These are phyloP conservation scores for Juglanconis juglandina DNA, from an alignment of 2,329 filamentous ascomycete species.

Conservation along the genomic window DNA sequence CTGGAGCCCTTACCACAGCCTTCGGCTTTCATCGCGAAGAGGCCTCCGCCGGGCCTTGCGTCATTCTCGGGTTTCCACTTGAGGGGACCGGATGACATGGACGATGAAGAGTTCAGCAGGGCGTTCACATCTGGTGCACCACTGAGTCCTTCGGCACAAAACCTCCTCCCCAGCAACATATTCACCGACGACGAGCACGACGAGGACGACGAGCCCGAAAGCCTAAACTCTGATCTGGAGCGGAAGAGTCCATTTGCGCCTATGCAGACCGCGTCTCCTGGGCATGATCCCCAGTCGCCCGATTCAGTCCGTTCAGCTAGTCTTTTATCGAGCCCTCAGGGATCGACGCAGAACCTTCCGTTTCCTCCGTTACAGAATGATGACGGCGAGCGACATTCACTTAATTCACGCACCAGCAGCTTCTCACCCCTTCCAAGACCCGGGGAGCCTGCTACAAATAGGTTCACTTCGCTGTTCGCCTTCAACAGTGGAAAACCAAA, in stretches of 20 bases:
- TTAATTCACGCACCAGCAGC: conserved; percentile 30
- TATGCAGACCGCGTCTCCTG: conserved; percentile 28
- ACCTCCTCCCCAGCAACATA: conserved; percentile 67
- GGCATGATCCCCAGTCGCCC: conserved; percentile 56
- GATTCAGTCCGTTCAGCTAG: conserved; percentile 57
- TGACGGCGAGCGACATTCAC: conserved; percentile 41
- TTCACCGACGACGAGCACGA: conserved; percentile 59
- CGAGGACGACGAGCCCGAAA: conserved; percentile 58
- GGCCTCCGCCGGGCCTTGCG: conserved; percentile 32
- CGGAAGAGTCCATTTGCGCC: conserved; percentile 36
- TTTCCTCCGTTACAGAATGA: conserved; percentile 49
- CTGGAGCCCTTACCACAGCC: conserved; percentile 20
- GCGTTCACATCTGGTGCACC: conserved; percentile 62
- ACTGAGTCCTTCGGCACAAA: conserved; percentile 72
- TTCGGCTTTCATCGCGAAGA: conserved; percentile 1
- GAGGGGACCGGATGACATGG: conserved; percentile 35
- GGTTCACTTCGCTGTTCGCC: conserved; percentile 51
- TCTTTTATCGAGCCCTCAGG: conserved; percentile 59
- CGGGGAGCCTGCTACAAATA: conserved; percentile 34
- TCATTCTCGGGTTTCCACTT: conserved; percentile 32
- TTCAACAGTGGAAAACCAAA: conserved; percentile 59
- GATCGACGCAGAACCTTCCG: conserved; percentile 56
- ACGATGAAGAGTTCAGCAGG: conserved; percentile 62
- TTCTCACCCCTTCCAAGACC: conserved; percentile 37
- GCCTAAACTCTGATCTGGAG: conserved; percentile 32